Conservation (phyloP, 1,284 basidiomycete species). For the Cystobasidiaceae sp. region DNA sequence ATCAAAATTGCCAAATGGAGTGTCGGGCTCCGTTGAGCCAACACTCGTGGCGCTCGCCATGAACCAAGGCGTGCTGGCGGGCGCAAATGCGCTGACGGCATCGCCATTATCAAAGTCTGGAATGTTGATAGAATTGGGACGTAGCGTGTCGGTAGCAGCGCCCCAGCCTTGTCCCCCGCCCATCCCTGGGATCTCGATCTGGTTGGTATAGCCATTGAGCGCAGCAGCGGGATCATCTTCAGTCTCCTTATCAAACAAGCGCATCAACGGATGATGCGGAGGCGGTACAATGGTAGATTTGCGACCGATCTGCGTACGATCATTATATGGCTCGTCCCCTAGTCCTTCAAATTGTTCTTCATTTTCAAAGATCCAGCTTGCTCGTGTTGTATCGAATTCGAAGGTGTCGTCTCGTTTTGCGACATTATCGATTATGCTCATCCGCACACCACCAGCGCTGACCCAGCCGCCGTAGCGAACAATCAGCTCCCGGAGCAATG, state of each 20-base stretch:
- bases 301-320: slow-evolving; percentile 11
- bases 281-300: slow-evolving; percentile 12
- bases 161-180: slow-evolving; percentile 1
- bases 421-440: slow-evolving; percentile 62
- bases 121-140: slow-evolving; percentile 17
- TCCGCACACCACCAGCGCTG: slow-evolving; percentile 70
- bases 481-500: slow-evolving; percentile 77
- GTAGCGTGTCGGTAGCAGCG: background rate
- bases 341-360: slow-evolving; percentile 6
- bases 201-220: background rate
- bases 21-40: too few species aligned
- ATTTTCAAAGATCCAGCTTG: slow-evolving; percentile 34
- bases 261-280: slow-evolving; percentile 37
- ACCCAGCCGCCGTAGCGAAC: slow-evolving; percentile 68
- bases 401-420: slow-evolving; percentile 30
- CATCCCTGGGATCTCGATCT: slow-evolving; percentile 28
- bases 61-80: slow-evolving; percentile 15
- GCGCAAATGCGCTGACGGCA: slow-evolving; percentile 13
- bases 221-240: slow-evolving; percentile 30
- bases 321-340: slow-evolving; percentile 34
- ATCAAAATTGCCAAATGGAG: background rate
- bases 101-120: slow-evolving; percentile 34
- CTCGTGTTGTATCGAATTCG: slow-evolving; percentile 15
- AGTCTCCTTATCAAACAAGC: slow-evolving; percentile 40
- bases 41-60: slow-evolving; percentile 18